These are phyloP conservation scores for Trypanosoma melophagium DNA, from an alignment of 208 protist species.

Conservation along the genomic window DNA sequence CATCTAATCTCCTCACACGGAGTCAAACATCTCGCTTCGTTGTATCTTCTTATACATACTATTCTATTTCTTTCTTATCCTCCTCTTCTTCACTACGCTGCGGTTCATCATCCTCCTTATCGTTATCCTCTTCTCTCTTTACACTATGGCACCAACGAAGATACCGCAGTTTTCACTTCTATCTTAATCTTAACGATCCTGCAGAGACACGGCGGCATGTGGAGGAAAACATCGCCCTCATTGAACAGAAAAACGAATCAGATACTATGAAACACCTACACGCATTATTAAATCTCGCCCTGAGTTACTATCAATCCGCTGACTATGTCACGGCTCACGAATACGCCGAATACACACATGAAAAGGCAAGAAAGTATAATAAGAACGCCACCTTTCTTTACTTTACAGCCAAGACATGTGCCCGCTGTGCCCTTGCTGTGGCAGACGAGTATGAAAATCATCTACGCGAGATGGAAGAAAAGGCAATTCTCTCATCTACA, in stretches of 20 bases:
- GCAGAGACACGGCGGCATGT: conserved; percentile 68
- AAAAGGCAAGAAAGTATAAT: conserved; percentile 46
- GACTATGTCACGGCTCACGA: conserved; percentile 65
- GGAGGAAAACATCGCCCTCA: conserved; percentile 50
- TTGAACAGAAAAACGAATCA: conserved; percentile 46
- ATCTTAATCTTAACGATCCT: conserved; percentile 75
- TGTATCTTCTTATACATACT: neutral
- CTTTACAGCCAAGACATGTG: conserved; percentile 72
- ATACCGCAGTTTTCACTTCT: conserved; percentile 64
- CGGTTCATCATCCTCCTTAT: neutral
- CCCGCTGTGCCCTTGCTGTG: conserved; percentile 40
- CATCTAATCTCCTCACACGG: too few species aligned
- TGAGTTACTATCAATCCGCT: conserved; percentile 61
- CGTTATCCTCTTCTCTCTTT: neutral
- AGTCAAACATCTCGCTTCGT: too few species aligned
- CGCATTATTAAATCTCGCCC: conserved; percentile 64
- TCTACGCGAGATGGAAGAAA: conserved; percentile 35
- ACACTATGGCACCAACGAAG: conserved; percentile 24
- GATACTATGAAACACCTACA: conserved; percentile 69
- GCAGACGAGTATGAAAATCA: conserved; percentile 65
- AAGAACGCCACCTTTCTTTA: conserved; percentile 56
- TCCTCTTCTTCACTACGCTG: too few species aligned
- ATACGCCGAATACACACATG: conserved; percentile 57
- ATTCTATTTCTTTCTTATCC: neutral
- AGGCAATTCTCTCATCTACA: conserved; percentile 29